Evolutionary conservation across 208 protist species (phyloP).

Genomic region (Acanthamoeba triangularis): DNA sequence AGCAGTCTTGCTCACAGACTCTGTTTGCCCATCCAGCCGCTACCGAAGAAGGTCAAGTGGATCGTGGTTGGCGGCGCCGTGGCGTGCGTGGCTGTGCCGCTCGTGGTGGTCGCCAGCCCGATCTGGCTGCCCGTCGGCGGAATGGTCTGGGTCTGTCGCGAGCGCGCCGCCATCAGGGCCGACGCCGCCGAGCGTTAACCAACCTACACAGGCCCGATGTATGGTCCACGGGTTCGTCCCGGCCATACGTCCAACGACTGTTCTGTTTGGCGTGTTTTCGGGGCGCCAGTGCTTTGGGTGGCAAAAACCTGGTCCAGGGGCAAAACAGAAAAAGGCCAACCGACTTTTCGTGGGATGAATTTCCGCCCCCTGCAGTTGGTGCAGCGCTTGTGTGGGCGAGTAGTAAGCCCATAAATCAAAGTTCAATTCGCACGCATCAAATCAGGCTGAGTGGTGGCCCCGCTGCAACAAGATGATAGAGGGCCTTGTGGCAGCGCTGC

Average conservation of each 20-base stretch:
- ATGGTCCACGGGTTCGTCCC: too few relatives aligned
- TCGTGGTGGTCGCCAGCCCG: background rate
- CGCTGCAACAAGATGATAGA: conserved; percentile 48
- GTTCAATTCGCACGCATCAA: background rate
- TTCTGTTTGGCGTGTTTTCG: too few relatives aligned
- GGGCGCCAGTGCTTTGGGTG: too few relatives aligned
- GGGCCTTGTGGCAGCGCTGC: conserved; percentile 47
- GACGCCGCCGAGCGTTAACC: background rate
- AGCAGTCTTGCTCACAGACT: background rate
- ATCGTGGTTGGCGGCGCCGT: background rate
- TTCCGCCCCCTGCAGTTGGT: too few relatives aligned
- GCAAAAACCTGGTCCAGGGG: background rate
- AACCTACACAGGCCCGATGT: too few relatives aligned
- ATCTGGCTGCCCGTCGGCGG: background rate
- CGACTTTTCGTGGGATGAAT: background rate
- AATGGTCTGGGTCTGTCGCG: conserved; percentile 4
- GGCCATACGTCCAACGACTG: too few relatives aligned
- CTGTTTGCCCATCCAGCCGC: background rate
- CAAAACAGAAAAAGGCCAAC: background rate
- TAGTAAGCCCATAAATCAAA: background rate
- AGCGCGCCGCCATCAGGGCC: background rate
- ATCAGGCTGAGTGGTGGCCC: background rate
- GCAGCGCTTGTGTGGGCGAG: too few relatives aligned
- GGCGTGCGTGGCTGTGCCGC: background rate
- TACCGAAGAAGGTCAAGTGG: conserved; percentile 25